Base-by-base conservation (phyloP, 768 basidiomycete species). In the Boletus speciosus region DNA sequence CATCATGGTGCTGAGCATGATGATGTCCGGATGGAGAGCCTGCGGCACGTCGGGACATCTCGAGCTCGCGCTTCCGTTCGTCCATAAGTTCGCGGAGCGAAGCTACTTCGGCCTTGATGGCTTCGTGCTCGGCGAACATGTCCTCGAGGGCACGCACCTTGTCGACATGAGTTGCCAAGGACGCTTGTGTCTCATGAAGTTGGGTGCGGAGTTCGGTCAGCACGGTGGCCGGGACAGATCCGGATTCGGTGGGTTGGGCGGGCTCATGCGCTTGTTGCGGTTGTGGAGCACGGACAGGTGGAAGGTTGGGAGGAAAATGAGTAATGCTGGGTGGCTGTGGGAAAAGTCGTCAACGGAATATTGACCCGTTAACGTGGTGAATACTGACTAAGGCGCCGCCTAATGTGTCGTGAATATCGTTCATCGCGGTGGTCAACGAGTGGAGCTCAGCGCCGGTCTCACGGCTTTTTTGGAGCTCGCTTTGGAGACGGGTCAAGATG, bases 401-500 rank as follows among this genome's bases (percentile, higher is more conserved):
- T 6, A 99, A 76, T 0, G 90, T 93, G 61, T 97, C 93, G 55
- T 92, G 87, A 41, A 98, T 90, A n/a, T 97, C 93, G 39, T 76
- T 82, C 82, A 99, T 91, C 5, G 89, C 79, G 12, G 81, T 81
- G 15, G 82, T 86, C 32, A 98, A 73, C 1, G 81, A 81, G 57
- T 85, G 83, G 4, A 99, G 76, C 65, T 98, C 95, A 1, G 85
- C 78, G 14, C 92, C 91, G 0, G 95, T 97, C 66, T 98, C 96
- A 16, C 92, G 83, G 64, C 91, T 93, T 74, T 96, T 97, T 73
- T 90, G 88, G n/a, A 98, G 82, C 67, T 98, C 95, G 58, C 86
- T 85, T 68, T 98, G 95, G 3, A 98, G 76, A 35, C 91, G 83
- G 52, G 79, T 88, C 42, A 98, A 74, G 49, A 98, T 93, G 62